Evolutionary conservation across 192 early-diverging fungal genomes (phyloP).

Genomic region (Entomortierella beljakovae): DNA sequence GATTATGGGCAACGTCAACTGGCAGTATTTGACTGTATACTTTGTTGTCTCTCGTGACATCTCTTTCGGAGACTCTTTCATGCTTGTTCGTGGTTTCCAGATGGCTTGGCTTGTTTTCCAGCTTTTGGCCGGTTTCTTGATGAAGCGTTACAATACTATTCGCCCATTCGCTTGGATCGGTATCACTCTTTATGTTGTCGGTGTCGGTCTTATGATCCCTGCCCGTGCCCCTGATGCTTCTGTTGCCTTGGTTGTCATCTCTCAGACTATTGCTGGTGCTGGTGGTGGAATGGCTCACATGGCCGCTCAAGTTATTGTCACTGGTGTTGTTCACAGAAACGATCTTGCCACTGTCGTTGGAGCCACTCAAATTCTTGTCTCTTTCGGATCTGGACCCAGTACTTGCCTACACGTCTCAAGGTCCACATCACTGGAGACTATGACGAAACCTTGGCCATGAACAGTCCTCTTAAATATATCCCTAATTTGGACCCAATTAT

Average conservation of each 20-base stretch:
- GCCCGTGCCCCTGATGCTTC: slow-evolving; percentile 31
- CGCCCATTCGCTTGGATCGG: slow-evolving; percentile 48
- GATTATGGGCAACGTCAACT: slow-evolving; percentile 42
- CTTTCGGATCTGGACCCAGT: slow-evolving; percentile 52
- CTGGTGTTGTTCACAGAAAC: slow-evolving; percentile 31
- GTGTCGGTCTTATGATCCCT: slow-evolving; percentile 50
- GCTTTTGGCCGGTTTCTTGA: slow-evolving; percentile 20
- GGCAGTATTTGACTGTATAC: slow-evolving; percentile 46
- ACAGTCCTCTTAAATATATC: slow-evolving; percentile 25
- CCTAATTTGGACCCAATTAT: slow-evolving; percentile 14
- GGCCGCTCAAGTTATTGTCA: slow-evolving; percentile 32
- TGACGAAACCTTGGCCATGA: slow-evolving; percentile 29
- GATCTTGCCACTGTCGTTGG: slow-evolving; percentile 40
- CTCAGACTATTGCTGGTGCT: slow-evolving; percentile 51
- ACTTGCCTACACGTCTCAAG: slow-evolving; percentile 22
- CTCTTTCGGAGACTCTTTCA: background rate
- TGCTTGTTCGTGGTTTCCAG: slow-evolving; percentile 43
- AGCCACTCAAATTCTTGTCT: slow-evolving; percentile 36
- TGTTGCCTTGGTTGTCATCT: slow-evolving; percentile 37
- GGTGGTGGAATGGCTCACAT: slow-evolving; percentile 50
- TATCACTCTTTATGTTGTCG: slow-evolving; percentile 36
- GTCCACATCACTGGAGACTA: slow-evolving; percentile 36
- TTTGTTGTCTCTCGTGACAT: slow-evolving; percentile 37
- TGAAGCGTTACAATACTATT: slow-evolving; percentile 39
- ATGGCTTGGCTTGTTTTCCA: slow-evolving; percentile 40